Evolutionary conservation across 2,329 filamentous ascomycete genomes (phyloP).

Genomic region (Sclerotinia glacialis): DNA sequence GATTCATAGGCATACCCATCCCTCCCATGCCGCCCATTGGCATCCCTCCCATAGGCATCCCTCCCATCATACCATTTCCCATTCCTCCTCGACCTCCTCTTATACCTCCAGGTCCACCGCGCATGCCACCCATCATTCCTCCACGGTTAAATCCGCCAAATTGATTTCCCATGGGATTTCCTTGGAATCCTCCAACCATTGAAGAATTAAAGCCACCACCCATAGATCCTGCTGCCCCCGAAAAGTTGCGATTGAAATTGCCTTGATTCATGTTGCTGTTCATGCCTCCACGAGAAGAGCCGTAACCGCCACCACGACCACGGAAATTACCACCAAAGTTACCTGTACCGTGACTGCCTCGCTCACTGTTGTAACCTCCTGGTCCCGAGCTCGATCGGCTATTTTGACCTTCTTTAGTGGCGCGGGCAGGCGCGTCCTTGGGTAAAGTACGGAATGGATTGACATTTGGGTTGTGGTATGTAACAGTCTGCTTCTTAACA

Average conservation of each 20-base stretch:
- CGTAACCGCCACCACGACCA: slow-evolving; percentile 50
- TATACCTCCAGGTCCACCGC: slow-evolving; percentile 55
- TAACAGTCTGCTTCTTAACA: slow-evolving; percentile 65
- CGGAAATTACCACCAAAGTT: slow-evolving; percentile 45
- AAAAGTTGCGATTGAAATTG: slow-evolving; percentile 52
- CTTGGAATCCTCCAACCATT: slow-evolving; percentile 51
- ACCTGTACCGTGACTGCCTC: slow-evolving; percentile 39
- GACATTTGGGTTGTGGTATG: slow-evolving; percentile 70
- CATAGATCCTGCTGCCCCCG: slow-evolving; percentile 46
- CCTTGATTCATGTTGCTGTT: slow-evolving; percentile 49
- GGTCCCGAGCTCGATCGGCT: slow-evolving; percentile 48
- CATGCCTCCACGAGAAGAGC: slow-evolving; percentile 42
- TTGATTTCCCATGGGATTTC: slow-evolving; percentile 44
- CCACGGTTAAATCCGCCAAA: slow-evolving; percentile 53
- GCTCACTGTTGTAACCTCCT: slow-evolving; percentile 50
- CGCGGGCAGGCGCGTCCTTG: slow-evolving; percentile 76
- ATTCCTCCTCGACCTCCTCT: slow-evolving; percentile 56
- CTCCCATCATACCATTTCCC: slow-evolving; percentile 44
- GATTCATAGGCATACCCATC: slow-evolving; percentile 42
- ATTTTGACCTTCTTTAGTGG: slow-evolving; percentile 58
- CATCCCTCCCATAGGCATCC: slow-evolving; percentile 55
- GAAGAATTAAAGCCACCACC: slow-evolving; percentile 45
- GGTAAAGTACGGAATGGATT: slow-evolving; percentile 92
- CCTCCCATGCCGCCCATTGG: slow-evolving; percentile 50
- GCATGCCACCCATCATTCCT: slow-evolving; percentile 51